phyloP scores from a whole-genome alignment of 2,329 filamentous ascomycete genomes.

The Colletotrichum viniferum region DNA sequence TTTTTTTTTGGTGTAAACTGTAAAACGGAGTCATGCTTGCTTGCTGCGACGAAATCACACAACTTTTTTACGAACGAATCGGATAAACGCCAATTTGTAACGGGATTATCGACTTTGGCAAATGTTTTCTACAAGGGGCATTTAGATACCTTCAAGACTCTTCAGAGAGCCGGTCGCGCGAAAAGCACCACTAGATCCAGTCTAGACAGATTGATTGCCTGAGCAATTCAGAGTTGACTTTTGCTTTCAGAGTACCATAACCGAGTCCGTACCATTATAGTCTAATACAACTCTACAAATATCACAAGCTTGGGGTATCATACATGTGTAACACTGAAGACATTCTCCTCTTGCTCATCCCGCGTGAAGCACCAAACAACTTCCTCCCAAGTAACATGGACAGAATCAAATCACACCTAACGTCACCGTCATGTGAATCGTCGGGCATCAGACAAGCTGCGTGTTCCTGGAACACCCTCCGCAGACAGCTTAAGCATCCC shows the following conservation, averaged over 20 bases:
- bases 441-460: background rate
- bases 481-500: background rate
- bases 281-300: background rate
- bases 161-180: constrained; percentile 19
- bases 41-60: background rate
- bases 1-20: background rate
- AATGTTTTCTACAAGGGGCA: constrained; percentile 7
- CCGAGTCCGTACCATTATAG: background rate
- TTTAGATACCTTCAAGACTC: constrained; percentile 19
- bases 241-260: background rate
- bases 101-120: background rate
- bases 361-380: background rate
- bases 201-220: constrained; percentile 5
- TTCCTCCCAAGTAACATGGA: background rate
- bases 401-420: background rate
- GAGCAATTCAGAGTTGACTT: background rate
- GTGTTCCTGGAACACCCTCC: background rate
- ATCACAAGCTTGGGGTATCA: background rate
- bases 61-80: background rate
- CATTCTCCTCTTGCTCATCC: background rate
- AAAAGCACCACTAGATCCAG: constrained; percentile 12
- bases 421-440: background rate
- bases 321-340: background rate
- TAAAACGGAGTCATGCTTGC: constrained; percentile 13
- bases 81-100: background rate